These are phyloP conservation scores for Grigorovia transvaalensis DNA, from an alignment of 805 yeast species.

Conservation along the genomic window DNA sequence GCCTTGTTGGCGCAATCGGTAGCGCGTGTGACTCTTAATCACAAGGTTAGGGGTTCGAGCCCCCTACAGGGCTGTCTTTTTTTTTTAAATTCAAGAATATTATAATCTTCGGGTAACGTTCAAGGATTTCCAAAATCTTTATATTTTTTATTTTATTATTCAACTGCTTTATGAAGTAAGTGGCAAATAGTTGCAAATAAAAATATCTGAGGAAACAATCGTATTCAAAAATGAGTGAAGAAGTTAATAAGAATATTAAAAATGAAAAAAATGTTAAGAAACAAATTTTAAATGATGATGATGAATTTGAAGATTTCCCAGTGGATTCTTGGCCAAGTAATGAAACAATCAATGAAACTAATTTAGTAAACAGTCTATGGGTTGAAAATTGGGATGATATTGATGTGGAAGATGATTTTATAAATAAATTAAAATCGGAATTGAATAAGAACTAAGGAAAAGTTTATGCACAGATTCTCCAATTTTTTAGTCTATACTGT, in stretches of 20 bases:
- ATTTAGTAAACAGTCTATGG: conserved; percentile 63
- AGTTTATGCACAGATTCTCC: too few relatives aligned
- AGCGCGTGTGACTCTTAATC: background rate
- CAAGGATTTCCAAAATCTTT: too few relatives aligned
- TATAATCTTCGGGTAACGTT: too few relatives aligned
- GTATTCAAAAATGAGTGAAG: background rate
- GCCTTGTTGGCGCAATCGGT: conserved; percentile 1
- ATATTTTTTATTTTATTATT: too few relatives aligned
- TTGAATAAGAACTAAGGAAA: conserved; percentile 13
- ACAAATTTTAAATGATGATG: conserved; percentile 79
- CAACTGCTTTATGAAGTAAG: background rate
- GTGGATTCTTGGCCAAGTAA: conserved; percentile 74
- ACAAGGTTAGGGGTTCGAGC: conserved; percentile 16
- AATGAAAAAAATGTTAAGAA: background rate
- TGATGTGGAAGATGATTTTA: conserved; percentile 84
- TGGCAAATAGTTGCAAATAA: background rate
- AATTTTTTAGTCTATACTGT: too few relatives aligned
- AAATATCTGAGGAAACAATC: background rate
- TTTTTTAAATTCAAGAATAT: too few relatives aligned
- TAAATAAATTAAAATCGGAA: conserved; percentile 54
- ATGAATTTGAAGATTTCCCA: conserved; percentile 95
- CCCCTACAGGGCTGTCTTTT: conserved; percentile 18
- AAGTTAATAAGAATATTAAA: background rate
- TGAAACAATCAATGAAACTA: conserved; percentile 38
- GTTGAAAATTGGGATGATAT: conserved; percentile 98